phyloP scores from a whole-genome alignment of 306 rosid genomes.

The Prunus padus region DNA sequence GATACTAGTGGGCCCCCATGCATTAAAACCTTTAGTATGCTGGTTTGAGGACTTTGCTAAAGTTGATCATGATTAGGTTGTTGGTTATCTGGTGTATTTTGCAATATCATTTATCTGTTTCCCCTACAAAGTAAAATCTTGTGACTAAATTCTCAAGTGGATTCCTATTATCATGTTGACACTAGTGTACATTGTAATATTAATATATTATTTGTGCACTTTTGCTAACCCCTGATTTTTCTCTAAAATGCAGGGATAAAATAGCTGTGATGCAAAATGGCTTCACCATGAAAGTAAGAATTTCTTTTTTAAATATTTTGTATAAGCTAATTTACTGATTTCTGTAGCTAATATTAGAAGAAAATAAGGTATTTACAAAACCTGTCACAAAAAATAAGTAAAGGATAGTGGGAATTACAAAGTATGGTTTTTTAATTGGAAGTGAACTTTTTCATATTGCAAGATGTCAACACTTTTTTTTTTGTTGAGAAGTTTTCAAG shows the following conservation, averaged over 20 bases:
- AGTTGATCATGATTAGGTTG: not conserved
- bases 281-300: conserved; percentile 70
- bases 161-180: not conserved
- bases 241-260: conserved; percentile 56
- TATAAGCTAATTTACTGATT: conserved; percentile 2
- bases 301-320: not conserved
- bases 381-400: not conserved
- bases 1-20: not conserved
- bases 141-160: conserved; percentile 1
- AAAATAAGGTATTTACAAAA: conserved; percentile 6
- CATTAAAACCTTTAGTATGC: not conserved
- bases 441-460: not conserved
- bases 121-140: not conserved
- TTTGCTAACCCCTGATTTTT: conserved; percentile 18
- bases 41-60: not conserved
- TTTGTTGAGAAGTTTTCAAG: too few relatives aligned
- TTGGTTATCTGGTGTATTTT: not conserved
- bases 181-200: not conserved
- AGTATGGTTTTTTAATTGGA: not conserved
- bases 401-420: not conserved
- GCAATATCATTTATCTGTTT: not conserved
- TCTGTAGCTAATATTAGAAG: conserved; percentile 6
- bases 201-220: conserved; percentile 6
- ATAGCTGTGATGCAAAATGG: conserved; percentile 72
- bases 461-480: too few relatives aligned